A percentile compares a stretch with the other conserved stretches of the same genome.
These are phyloP conservation scores for Themeda triandra DNA, from an alignment of 176 grass and related monocot genomes.

Conservation along the genomic window DNA sequence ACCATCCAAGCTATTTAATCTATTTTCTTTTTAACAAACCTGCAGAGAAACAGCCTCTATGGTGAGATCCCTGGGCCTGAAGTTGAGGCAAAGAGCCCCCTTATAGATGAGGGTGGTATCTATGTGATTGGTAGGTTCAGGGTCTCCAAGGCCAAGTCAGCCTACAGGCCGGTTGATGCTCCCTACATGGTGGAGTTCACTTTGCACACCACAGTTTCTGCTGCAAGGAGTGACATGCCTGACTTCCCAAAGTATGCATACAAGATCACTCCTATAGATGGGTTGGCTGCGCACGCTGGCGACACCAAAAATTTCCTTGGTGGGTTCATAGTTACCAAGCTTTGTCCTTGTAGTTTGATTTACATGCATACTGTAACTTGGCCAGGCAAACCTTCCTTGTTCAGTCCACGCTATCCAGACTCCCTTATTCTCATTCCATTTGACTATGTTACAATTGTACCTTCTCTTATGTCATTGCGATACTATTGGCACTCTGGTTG, in stretches of 20 bases:
- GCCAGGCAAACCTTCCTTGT: too few species aligned
- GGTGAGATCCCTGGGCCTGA: neutral
- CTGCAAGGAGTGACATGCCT: neutral
- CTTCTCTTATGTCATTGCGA: neutral
- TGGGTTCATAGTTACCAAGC: too few species aligned
- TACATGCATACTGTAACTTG: too few species aligned
- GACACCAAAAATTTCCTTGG: neutral
- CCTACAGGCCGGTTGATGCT: neutral
- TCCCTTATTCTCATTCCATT: too few species aligned
- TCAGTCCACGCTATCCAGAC: too few species aligned
- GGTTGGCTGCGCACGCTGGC: neutral
- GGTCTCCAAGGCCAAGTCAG: neutral
- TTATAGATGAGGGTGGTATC: neutral
- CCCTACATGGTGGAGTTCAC: neutral
- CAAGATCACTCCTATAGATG: neutral
- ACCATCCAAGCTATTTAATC: too few species aligned
- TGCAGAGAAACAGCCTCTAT: neutral
- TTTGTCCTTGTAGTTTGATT: accelerated
- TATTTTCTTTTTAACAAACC: too few species aligned
- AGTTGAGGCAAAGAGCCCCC: neutral
- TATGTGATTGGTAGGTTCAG: neutral
- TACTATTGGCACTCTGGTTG: neutral
- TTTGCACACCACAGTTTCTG: neutral
- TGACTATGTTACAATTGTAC: too few species aligned
- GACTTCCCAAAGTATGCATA: neutral